A percentile compares a stretch with the other conserved stretches of the same genome.
Evolutionary conservation across 805 yeast genomes (phyloP).

Genomic region (Torulaspora delbrueckii): DNA sequence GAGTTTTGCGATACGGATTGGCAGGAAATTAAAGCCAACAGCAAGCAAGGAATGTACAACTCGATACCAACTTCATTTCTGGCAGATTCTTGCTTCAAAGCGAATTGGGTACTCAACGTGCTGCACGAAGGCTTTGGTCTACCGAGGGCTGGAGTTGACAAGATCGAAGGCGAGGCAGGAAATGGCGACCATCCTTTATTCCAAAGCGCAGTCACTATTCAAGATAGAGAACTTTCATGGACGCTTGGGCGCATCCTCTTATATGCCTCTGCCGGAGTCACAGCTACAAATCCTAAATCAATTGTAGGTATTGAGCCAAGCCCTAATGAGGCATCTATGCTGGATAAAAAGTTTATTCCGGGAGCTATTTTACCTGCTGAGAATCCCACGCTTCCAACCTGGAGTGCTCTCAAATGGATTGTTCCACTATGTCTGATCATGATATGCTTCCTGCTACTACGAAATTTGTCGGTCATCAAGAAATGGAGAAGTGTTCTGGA

Average conservation of each 20-base stretch:
- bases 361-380: slow-evolving; percentile 14
- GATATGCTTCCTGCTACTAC: slow-evolving; percentile 1
- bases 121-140: slow-evolving; percentile 89
- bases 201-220: slow-evolving; percentile 72
- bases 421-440: background rate
- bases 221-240: slow-evolving; percentile 91
- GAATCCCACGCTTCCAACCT: background rate
- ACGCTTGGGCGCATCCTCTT: slow-evolving; percentile 83
- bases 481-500: slow-evolving; percentile 1
- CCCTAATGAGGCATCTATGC: slow-evolving; percentile 10
- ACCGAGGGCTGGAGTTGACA: slow-evolving; percentile 63
- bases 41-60: slow-evolving; percentile 52
- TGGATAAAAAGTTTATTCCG: slow-evolving; percentile 26
- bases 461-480: background rate
- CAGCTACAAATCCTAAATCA: slow-evolving; percentile 8
- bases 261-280: slow-evolving; percentile 70
- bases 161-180: slow-evolving; percentile 24
- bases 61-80: slow-evolving; percentile 53
- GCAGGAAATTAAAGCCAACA: slow-evolving; percentile 49
- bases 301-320: slow-evolving; percentile 32
- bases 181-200: slow-evolving; percentile 52
- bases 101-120: slow-evolving; percentile 87
- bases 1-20: slow-evolving; percentile 76
- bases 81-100: slow-evolving; percentile 83
- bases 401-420: background rate